These are phyloP conservation scores for Candolleomyces efflorescens DNA, from an alignment of 768 basidiomycete genomes.

Conservation along the genomic window DNA sequence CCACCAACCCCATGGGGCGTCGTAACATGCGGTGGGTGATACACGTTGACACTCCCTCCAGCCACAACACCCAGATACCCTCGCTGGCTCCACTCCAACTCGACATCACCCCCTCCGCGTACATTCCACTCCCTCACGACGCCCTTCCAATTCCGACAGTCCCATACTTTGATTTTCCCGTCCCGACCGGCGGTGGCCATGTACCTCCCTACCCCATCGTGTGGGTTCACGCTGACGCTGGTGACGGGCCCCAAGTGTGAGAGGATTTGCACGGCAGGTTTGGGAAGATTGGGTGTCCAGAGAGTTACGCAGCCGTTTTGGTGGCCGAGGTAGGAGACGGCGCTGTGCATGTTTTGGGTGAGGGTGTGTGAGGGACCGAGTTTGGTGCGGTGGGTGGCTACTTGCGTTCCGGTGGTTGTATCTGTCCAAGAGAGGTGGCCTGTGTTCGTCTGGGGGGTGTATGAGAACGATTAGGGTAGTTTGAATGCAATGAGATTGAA, in stretches of 20 bases:
- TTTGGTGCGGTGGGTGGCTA: constrained; percentile 87
- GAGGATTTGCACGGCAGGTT: constrained; percentile 87
- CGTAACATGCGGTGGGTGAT: constrained; percentile 64
- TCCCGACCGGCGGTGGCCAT: constrained; percentile 90
- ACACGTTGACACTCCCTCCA: constrained; percentile 85
- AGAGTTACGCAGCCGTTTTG: constrained; percentile 94
- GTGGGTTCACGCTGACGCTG: constrained; percentile 79
- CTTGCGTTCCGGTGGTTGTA: constrained; percentile 84
- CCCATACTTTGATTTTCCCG: constrained; percentile 92
- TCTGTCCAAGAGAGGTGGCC: constrained; percentile 97
- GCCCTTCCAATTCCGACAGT: constrained; percentile 93
- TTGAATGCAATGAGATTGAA: constrained; percentile 1
- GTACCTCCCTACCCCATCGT: constrained; percentile 72
- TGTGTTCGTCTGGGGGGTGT: constrained; percentile 59
- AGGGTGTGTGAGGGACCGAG: constrained; percentile 82
- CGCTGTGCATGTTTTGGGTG: constrained; percentile 90
- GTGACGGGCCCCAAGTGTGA: constrained; percentile 88
- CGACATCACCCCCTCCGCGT: constrained; percentile 55
- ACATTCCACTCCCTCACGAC: constrained; percentile 74
- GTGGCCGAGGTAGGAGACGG: constrained; percentile 92
- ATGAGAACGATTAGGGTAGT: background rate
- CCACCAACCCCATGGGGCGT: constrained; percentile 21
- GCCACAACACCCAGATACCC: constrained; percentile 80
- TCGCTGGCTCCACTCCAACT: constrained; percentile 81
- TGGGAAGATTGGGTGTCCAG: constrained; percentile 93